Conservation (phyloP, 345 rosid species). For the Linum trigynum region DNA sequence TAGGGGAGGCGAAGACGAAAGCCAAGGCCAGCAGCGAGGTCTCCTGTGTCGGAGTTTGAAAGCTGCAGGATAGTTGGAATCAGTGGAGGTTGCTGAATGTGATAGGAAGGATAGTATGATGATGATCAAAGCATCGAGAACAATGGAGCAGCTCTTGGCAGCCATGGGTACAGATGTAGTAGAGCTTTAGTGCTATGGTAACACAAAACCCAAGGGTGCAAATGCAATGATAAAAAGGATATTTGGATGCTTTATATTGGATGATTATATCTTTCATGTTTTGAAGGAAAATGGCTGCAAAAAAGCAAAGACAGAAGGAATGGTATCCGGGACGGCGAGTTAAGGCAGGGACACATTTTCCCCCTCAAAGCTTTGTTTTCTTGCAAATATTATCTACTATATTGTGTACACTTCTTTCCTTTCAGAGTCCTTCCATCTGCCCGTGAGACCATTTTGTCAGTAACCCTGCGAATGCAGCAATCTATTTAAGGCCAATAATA, state of each 20-base stretch:
- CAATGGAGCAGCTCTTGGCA: not conserved
- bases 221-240: too few species aligned
- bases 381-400: too few species aligned
- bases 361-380: not conserved
- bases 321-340: too few species aligned
- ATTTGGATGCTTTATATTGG: not conserved
- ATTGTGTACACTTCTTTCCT: not conserved
- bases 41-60: slow-evolving; percentile 61
- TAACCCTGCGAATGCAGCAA: too few species aligned
- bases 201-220: not conserved
- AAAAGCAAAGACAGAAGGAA: not conserved
- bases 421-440: not conserved
- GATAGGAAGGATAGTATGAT: not conserved
- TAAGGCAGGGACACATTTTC: not conserved
- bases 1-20: slow-evolving; percentile 32
- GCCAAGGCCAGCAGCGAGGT: slow-evolving; percentile 42
- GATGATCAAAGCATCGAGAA: not conserved
- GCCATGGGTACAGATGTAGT: not conserved
- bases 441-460: not conserved
- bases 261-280: not conserved
- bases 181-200: not conserved
- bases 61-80: not conserved
- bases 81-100: not conserved
- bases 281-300: not conserved
- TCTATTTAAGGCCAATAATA: too few species aligned